Conservation (phyloP, 768 basidiomycete species). For the Clavaria fumosa region DNA sequence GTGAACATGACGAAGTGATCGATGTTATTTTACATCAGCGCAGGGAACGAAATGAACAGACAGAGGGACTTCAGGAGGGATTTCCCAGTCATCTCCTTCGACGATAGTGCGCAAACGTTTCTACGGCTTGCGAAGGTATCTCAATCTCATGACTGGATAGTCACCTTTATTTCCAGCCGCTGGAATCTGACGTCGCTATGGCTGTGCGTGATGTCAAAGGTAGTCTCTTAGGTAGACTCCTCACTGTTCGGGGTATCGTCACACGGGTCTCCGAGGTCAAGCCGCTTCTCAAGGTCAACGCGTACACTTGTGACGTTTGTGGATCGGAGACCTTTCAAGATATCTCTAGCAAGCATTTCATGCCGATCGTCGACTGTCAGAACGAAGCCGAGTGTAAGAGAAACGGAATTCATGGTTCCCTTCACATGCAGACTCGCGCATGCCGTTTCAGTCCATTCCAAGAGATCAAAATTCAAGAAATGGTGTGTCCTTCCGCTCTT, state of each 20-base stretch:
- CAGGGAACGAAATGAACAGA: constrained; percentile 71
- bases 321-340: constrained; percentile 99
- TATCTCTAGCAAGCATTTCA: constrained; percentile 81
- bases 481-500: constrained; percentile 37
- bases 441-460: constrained; percentile 97
- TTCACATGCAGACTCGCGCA: constrained; percentile 98
- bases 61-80: constrained; percentile 53
- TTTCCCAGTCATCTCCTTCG: constrained; percentile 88
- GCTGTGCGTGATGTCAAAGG: constrained; percentile 90
- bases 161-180: constrained; percentile 87
- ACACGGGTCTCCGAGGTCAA: constrained; percentile 99
- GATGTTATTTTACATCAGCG: constrained; percentile 95
- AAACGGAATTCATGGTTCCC: constrained; percentile 74
- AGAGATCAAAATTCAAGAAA: constrained; percentile 97
- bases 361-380: constrained; percentile 78
- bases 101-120: constrained; percentile 64
- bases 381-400: constrained; percentile 74
- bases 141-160: constrained; percentile 24
- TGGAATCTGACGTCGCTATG: constrained; percentile 56
- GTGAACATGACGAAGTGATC: constrained; percentile 84
- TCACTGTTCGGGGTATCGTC: constrained; percentile 95
- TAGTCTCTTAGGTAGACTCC: constrained; percentile 73
- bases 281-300: constrained; percentile 90
- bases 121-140: constrained; percentile 7
- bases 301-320: constrained; percentile 96